Evolutionary conservation across 768 basidiomycete genomes (phyloP).

Genomic region (Lactifluus volemus): DNA sequence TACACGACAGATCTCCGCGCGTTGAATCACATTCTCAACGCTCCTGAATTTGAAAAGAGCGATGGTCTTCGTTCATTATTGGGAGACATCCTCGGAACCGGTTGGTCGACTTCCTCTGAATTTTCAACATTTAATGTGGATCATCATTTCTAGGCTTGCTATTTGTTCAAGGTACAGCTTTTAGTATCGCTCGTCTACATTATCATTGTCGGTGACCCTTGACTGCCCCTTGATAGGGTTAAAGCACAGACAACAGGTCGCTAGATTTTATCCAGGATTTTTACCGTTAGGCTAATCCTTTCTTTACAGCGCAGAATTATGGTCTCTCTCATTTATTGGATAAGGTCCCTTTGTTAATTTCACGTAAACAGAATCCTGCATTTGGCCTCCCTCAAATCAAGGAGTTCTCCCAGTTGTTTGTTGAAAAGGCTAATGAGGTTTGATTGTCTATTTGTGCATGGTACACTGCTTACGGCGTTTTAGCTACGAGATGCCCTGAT

Average conservation of each 20-base stretch:
- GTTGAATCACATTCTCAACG: slow-evolving; percentile 7
- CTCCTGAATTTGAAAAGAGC: slow-evolving; percentile 13
- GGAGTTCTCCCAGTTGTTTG: slow-evolving; percentile 6
- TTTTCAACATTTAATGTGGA: background rate
- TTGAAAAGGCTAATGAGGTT: slow-evolving; percentile 17
- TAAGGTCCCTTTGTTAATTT: background rate
- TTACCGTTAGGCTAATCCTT: background rate
- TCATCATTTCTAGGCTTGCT: slow-evolving; percentile 4
- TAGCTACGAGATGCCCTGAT: slow-evolving; percentile 6
- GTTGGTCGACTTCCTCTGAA: background rate
- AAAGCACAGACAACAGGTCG: slow-evolving; percentile 13
- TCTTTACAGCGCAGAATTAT: slow-evolving; percentile 9
- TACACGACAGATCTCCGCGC: slow-evolving; percentile 4
- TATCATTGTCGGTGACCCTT: background rate
- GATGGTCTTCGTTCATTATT: background rate
- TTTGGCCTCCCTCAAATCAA: slow-evolving; percentile 11
- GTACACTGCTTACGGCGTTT: background rate
- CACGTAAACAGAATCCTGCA: slow-evolving; percentile 7
- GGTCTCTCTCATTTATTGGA: background rate
- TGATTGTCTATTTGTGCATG: background rate
- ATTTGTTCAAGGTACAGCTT: slow-evolving; percentile 5
- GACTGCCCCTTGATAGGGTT: background rate
- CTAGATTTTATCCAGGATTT: background rate
- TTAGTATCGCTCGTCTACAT: background rate
- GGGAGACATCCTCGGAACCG: background rate